Evolutionary conservation across 2,329 filamentous ascomycete species (phyloP).

Genomic region (Blumeriella jaapii): DNA sequence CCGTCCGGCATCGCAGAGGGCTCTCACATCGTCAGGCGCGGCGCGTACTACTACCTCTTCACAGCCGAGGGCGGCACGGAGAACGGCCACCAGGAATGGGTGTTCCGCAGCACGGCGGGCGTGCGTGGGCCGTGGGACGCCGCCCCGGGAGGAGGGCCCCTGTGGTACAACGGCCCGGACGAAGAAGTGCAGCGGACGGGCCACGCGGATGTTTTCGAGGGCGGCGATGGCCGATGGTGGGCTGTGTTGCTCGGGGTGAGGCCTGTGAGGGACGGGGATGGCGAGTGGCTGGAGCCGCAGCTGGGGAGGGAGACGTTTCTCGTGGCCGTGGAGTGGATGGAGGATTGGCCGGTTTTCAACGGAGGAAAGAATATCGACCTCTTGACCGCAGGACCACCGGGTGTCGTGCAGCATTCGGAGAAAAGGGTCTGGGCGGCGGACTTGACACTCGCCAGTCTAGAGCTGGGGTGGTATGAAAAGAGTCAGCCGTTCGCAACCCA

Average conservation of each 20-base stretch:
- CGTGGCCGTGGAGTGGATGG: conserved; percentile 12
- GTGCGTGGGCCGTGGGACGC: conserved; percentile 48
- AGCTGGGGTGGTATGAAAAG: conserved; percentile 32
- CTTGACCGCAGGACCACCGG: conserved; percentile 26
- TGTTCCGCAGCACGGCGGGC: conserved; percentile 38
- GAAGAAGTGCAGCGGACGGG: conserved; percentile 36
- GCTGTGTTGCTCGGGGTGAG: conserved; percentile 25
- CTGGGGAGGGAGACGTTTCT: conserved; percentile 22
- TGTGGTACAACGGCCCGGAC: conserved; percentile 40
- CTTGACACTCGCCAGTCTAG: conserved; percentile 26
- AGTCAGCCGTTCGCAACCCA: conserved; percentile 16
- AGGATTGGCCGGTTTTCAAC: conserved; percentile 19
- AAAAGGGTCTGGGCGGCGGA: conserved; percentile 28
- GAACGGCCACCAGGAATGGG: conserved; percentile 48
- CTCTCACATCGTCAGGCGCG: conserved; percentile 45
- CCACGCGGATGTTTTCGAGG: conserved; percentile 34
- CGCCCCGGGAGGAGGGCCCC: conserved; percentile 40
- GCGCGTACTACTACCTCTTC: conserved; percentile 46
- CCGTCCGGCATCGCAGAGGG: conserved; percentile 49
- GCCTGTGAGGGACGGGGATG: conserved; percentile 1
- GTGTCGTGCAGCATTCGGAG: conserved; percentile 9
- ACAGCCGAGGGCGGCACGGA: conserved; percentile 50
- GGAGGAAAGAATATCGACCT: conserved; percentile 12
- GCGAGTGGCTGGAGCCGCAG: conserved; percentile 11
- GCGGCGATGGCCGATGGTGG: conserved; percentile 32